phyloP scores from a whole-genome alignment of 208 protist genomes.

The Trypanosoma theileri region DNA sequence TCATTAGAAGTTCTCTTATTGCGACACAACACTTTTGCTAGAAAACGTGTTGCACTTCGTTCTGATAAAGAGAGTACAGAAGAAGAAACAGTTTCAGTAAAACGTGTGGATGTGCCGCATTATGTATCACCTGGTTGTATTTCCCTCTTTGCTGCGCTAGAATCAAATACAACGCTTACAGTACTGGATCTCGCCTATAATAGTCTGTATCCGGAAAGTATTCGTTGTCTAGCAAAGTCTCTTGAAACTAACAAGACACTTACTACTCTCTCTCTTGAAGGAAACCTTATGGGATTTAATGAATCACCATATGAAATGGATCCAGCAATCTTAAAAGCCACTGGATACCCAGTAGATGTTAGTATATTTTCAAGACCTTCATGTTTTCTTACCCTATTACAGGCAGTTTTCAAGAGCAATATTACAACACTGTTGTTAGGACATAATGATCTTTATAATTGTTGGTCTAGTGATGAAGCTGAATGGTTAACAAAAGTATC shows the following conservation, averaged over 20 bases:
- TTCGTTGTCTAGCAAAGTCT: conserved; percentile 39
- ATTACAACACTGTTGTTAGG: conserved; percentile 60
- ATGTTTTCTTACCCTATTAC: conserved; percentile 45
- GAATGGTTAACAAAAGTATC: conserved; percentile 44
- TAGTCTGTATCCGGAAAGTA: conserved; percentile 41
- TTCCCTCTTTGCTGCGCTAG: conserved; percentile 44
- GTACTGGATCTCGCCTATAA: conserved; percentile 76
- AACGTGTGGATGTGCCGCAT: conserved; percentile 35
- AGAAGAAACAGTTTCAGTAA: conserved; percentile 16
- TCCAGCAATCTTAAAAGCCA: conserved; percentile 19
- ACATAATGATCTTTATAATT: conserved; percentile 57
- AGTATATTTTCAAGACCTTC: conserved; percentile 28
- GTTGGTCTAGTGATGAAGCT: conserved; percentile 55
- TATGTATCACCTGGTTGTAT: conserved; percentile 47
- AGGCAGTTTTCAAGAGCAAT: conserved; percentile 29
- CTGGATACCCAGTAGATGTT: conserved; percentile 22
- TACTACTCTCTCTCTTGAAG: conserved; percentile 52
- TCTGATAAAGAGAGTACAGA: conserved; percentile 20
- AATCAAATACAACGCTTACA: conserved; percentile 46
- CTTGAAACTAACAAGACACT: conserved; percentile 50
- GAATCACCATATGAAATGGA: conserved; percentile 28
- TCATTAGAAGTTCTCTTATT: conserved; percentile 65
- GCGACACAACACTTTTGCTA: conserved; percentile 66
- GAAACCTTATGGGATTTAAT: conserved; percentile 57
- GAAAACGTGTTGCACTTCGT: conserved; percentile 21